Evolutionary conservation across 1,139 yeast species (phyloP).

Genomic region (Protomyces pachydermus): DNA sequence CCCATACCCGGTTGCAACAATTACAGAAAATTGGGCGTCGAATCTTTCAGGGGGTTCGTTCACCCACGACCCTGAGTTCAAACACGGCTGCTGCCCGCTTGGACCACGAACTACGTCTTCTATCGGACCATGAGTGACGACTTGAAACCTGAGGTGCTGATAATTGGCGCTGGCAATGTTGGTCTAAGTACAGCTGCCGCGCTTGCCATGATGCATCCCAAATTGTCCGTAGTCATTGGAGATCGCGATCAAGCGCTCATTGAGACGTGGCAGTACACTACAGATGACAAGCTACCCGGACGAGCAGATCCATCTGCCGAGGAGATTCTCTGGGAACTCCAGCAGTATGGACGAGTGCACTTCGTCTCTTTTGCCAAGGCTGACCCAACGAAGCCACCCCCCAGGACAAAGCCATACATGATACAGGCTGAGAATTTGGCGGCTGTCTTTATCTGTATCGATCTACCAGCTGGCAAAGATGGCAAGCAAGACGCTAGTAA

Average conservation of each 20-base stretch:
- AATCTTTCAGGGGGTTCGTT: too few relatives aligned
- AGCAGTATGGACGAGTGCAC: too few relatives aligned
- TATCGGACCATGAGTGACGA: too few relatives aligned
- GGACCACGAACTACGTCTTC: too few relatives aligned
- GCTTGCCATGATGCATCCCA: neutral
- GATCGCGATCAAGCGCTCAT: neutral
- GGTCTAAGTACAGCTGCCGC: neutral
- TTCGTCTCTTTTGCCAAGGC: neutral
- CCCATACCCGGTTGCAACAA: too few relatives aligned
- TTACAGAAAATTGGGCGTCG: too few relatives aligned
- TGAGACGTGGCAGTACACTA: neutral
- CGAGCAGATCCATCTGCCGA: neutral
- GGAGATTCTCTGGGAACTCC: neutral
- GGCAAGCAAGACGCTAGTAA: neutral
- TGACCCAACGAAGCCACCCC: neutral
- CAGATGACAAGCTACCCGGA: neutral
- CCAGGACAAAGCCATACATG: neutral
- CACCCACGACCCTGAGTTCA: too few relatives aligned
- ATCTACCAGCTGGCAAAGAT: neutral
- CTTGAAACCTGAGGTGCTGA: neutral
- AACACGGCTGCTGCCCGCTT: too few relatives aligned
- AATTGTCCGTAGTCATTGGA: neutral
- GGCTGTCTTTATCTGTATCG: neutral
- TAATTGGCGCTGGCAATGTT: neutral
- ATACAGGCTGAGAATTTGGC: neutral